Conservation (phyloP, 2,329 filamentous ascomycete species). For the Calycina herbarum region DNA sequence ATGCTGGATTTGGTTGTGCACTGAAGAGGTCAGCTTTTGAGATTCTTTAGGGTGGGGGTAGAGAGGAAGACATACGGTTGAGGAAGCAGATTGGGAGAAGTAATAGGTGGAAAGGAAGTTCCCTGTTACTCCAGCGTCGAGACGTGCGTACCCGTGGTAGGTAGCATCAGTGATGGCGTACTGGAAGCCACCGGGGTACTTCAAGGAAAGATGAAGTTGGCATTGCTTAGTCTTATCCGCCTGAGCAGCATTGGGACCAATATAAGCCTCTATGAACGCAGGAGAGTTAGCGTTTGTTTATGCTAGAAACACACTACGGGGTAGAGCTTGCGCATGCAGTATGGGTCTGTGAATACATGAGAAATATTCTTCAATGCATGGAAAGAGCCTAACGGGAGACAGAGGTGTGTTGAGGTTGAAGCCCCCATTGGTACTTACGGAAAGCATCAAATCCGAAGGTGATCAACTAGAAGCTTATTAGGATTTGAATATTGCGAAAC, state of each 20-base stretch:
- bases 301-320: neutral
- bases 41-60: neutral
- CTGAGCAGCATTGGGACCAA: conserved; percentile 22
- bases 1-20: conserved; percentile 25
- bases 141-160: conserved; percentile 27
- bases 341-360: neutral
- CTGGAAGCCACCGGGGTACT: conserved; percentile 29
- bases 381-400: neutral
- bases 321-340: neutral
- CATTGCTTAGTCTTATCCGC: conserved; percentile 27
- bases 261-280: conserved; percentile 19
- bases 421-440: conserved; percentile 6
- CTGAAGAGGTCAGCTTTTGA: conserved; percentile 7
- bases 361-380: neutral
- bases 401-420: neutral
- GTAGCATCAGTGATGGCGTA: conserved; percentile 27
- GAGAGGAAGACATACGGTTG: conserved; percentile 16
- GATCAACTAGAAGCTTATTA: conserved; percentile 9
- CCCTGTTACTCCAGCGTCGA: conserved; percentile 24
- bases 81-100: conserved; percentile 26
- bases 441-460: conserved; percentile 25
- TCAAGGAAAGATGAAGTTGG: conserved; percentile 26
- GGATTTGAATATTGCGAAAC: neutral
- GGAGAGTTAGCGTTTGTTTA: neutral
- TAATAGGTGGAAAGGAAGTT: conserved; percentile 28